Evolutionary conservation across 176 grass and related monocot species (phyloP), one percentile per base, ranked within the genome.

Genomic region (Oryza meridionalis): DNA sequence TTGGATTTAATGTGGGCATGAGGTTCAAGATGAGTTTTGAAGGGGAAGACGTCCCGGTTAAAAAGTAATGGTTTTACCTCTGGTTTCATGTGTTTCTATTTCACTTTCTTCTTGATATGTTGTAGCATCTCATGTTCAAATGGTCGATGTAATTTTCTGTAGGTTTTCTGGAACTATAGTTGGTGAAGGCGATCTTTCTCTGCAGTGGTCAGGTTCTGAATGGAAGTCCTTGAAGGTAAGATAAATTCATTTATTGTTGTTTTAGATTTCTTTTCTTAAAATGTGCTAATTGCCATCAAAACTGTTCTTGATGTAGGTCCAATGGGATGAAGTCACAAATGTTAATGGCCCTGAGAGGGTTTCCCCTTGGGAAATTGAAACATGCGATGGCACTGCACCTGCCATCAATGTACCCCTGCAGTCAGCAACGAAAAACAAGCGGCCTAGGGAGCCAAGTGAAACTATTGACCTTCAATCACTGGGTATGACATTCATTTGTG

Each of bases 1-100:
- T 73, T 76, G 88, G 91, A 44, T 92, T 92, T 89, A 81, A 75
- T 72, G 75, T 84, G 71, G 93, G 96, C 58, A 94, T 80, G 91
- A 94, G 93, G 77, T 99, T 99, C 81, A 96, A 92, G 70, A 99
- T 99, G 96, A 93, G 90, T 73, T 99, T 99, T 67, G 96, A 99
- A 90, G 96, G 91, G 38, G 96, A 99, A 82, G 96, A 99, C 17
- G 88, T 94, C 67, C 96, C 93, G 4, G 90, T 96, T 55, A 92
- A 99, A 84, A 94, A 92, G 96, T 99, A 91, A 91, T 6, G 15
- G 49, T 51, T 65, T 49, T 17, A 68, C 71, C 33, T 45, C 4
- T 26, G 14, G 25, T 63, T 37, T 88, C 70, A 67, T 62, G 35
- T 82, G 26, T 82, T 88, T 66, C 46, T 69, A 66, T 81, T 65